Evolutionary conservation across 345 rosid species (phyloP).

Genomic region (Punica granatum): DNA sequence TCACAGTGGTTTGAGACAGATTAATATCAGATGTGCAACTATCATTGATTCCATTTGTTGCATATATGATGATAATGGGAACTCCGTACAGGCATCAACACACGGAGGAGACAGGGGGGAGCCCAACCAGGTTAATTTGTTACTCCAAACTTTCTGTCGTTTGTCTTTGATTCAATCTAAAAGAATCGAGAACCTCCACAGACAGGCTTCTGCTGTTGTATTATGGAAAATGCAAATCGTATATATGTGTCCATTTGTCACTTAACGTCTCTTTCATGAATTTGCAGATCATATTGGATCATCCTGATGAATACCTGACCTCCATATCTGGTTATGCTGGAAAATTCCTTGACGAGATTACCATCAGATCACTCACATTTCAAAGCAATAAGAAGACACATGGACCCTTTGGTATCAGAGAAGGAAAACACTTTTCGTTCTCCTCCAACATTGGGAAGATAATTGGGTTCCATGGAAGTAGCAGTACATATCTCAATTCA

Average conservation of each 20-base stretch:
- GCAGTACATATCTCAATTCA: neutral
- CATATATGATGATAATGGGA: neutral
- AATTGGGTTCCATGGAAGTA: slow-evolving; percentile 5
- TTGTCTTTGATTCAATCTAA: neutral
- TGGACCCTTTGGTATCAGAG: neutral
- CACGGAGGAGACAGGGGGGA: neutral
- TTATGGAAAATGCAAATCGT: neutral
- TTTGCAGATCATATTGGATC: neutral
- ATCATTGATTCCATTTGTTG: neutral
- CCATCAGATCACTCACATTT: too few species aligned
- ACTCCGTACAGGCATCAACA: neutral
- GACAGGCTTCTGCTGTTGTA: neutral
- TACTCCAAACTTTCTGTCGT: neutral
- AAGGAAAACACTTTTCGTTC: neutral
- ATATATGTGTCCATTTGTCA: neutral
- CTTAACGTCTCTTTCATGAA: neutral
- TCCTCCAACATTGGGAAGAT: neutral
- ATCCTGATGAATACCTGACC: neutral
- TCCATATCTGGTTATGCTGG: neutral
- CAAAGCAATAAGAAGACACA: neutral
- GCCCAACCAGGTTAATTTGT: neutral
- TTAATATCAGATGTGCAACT: neutral
- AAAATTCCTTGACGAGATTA: neutral
- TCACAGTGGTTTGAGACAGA: neutral
- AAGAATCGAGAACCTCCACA: neutral